Percentiles rank a stretch among this genome's conserved stretches.
Conservation (phyloP, 371 early-diverging fungal genomes). For the Mucor ambiguus region DNA sequence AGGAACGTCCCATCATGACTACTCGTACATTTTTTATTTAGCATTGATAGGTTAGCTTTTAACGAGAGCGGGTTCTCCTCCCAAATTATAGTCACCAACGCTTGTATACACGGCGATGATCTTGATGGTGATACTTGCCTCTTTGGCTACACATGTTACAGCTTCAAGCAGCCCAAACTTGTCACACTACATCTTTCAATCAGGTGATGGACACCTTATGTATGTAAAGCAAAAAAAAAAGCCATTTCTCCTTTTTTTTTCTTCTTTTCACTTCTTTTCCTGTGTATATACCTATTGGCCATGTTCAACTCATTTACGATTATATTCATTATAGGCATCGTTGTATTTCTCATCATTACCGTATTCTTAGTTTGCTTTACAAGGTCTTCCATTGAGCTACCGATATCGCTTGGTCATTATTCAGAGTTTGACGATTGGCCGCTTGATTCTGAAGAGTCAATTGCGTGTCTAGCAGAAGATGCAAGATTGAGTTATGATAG, state of each 20-base stretch:
- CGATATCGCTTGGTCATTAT: constrained; percentile 28
- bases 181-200: background rate
- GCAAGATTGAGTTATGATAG: constrained; percentile 49
- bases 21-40: background rate
- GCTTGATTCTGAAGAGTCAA: constrained; percentile 39
- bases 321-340: constrained; percentile 41
- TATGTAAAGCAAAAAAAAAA: background rate
- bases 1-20: too few relatives aligned
- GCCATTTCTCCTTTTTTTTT: constrained; percentile 4
- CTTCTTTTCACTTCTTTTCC: constrained; percentile 4
- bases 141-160: background rate
- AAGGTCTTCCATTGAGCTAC: constrained; percentile 36
- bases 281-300: background rate
- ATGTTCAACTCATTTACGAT: constrained; percentile 36
- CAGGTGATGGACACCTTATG: constrained; percentile 3
- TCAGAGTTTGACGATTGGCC: constrained; percentile 43
- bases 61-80: background rate
- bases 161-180: background rate
- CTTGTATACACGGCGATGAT: background rate
- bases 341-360: constrained; percentile 38
- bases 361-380: constrained; percentile 45
- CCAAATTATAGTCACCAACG: background rate
- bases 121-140: background rate
- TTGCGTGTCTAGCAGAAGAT: constrained; percentile 44
- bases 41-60: background rate